These are phyloP conservation scores for Cadophora gregata DNA, from an alignment of 2,329 filamentous ascomycete genomes.

Conservation along the genomic window DNA sequence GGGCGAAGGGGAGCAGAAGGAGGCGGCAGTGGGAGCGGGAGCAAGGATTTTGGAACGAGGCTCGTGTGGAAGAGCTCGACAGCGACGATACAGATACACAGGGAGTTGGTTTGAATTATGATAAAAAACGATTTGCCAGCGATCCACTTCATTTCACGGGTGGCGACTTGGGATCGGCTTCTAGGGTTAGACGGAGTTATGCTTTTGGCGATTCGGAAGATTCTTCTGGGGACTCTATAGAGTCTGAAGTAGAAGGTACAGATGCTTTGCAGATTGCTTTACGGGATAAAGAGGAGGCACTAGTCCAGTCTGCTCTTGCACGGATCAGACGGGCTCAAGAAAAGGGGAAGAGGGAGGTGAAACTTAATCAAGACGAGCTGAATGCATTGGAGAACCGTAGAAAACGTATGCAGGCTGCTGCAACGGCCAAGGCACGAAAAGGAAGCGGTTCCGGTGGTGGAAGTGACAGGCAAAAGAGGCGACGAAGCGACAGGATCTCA, in stretches of 20 bases:
- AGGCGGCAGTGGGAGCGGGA: conserved; percentile 58
- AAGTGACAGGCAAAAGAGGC: conserved; percentile 39
- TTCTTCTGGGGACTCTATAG: conserved; percentile 50
- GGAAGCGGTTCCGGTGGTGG: conserved; percentile 36
- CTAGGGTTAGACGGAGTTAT: conserved; percentile 40
- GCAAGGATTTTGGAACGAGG: conserved; percentile 56
- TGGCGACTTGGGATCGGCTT: conserved; percentile 56
- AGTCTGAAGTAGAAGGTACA: conserved; percentile 57
- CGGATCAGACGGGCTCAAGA: conserved; percentile 80
- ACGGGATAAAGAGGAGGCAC: conserved; percentile 72
- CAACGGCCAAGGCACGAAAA: conserved; percentile 36
- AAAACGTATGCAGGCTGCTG: conserved; percentile 56
- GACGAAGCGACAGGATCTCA: conserved; percentile 39
- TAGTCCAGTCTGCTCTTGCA: conserved; percentile 79
- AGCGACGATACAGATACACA: conserved; percentile 61
- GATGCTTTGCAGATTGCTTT: conserved; percentile 59
- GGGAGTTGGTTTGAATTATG: conserved; percentile 57
- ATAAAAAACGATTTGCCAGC: conserved; percentile 59
- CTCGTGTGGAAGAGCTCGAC: conserved; percentile 69
- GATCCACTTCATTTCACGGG: conserved; percentile 67
- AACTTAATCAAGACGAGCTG: conserved; percentile 79
- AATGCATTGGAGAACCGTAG: conserved; percentile 75
- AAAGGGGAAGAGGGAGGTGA: conserved; percentile 79
- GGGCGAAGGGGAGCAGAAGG: conserved; percentile 75
- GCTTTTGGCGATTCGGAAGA: conserved; percentile 25